phyloP scores from a whole-genome alignment of 257 asterid species.

The Penstemon davidsonii region DNA sequence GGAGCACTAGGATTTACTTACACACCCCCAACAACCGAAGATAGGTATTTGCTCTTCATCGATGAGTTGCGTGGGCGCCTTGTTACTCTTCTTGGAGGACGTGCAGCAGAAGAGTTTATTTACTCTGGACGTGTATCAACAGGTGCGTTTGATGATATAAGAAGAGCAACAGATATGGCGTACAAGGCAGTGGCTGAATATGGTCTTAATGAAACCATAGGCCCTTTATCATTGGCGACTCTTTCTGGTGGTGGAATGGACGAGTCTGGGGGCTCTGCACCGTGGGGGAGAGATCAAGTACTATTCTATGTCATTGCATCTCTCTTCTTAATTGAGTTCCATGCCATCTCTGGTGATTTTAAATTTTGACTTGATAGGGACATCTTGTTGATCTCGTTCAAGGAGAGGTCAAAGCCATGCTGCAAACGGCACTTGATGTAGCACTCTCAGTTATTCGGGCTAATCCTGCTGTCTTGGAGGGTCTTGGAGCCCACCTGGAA shows the following conservation, averaged over 20 bases:
- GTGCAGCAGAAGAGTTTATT: constrained; percentile 95
- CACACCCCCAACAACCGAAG: constrained; percentile 88
- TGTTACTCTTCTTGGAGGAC: constrained; percentile 99
- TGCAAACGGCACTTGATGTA: constrained; percentile 92
- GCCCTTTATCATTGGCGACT: constrained; percentile 87
- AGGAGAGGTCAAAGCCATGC: constrained; percentile 73
- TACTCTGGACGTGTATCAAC: constrained; percentile 99
- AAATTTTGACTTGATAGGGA: constrained; percentile 54
- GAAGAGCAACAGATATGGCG: constrained; percentile 98
- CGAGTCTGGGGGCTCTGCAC: constrained; percentile 73
- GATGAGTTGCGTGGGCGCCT: constrained; percentile 98
- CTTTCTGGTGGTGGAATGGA: constrained; percentile 96
- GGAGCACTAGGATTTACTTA: constrained; percentile 97
- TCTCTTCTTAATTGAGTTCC: constrained; percentile 14
- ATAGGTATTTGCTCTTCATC: constrained; percentile 89
- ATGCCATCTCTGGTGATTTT: constrained; percentile 24
- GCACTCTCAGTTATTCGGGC: constrained; percentile 94
- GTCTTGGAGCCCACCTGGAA: constrained; percentile 23
- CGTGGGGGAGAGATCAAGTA: constrained; percentile 96
- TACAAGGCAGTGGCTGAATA: constrained; percentile 99
- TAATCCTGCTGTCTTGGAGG: constrained; percentile 78
- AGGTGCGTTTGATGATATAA: constrained; percentile 96
- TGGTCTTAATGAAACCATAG: constrained; percentile 81
- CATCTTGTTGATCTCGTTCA: constrained; percentile 95
- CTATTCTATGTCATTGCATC: constrained; percentile 25